Evolutionary conservation across 164 flowering plant species (phyloP).

Genomic region (Akebia trifoliata): DNA sequence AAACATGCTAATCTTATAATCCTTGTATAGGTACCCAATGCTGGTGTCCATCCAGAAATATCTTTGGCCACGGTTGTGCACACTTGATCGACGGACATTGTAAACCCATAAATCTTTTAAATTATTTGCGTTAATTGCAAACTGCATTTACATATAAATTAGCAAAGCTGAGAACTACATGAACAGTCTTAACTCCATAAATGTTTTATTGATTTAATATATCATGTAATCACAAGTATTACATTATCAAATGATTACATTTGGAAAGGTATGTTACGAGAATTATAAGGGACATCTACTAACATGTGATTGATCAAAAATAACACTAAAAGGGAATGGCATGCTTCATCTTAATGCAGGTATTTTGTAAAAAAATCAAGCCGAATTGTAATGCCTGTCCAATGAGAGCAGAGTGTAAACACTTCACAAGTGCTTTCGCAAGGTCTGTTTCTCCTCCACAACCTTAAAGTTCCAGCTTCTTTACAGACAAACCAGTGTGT

Average conservation of each 20-base stretch:
- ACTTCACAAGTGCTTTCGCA: conserved; percentile 75
- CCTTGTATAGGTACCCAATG: conserved; percentile 52
- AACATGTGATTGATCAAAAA: too few species aligned
- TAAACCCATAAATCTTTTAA: conserved; percentile 25
- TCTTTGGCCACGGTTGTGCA: conserved; percentile 83
- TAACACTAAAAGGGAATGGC: too few species aligned
- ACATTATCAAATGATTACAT: conserved; percentile 91
- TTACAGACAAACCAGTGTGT: too few species aligned
- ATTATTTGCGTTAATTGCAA: not conserved
- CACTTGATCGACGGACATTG: conserved; percentile 62
- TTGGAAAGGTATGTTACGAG: conserved; percentile 80
- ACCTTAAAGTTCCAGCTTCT: not conserved
- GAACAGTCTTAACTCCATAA: not conserved
- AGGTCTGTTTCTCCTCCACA: conserved; percentile 40
- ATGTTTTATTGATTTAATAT: conserved; percentile 44
- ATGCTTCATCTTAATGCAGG: conserved; percentile 40
- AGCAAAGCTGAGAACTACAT: conserved; percentile 8
- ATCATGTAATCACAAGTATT: too few species aligned
- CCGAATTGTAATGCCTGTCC: conserved; percentile 94
- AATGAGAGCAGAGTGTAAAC: conserved; percentile 78
- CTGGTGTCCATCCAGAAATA: conserved; percentile 72
- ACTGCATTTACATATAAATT: not conserved
- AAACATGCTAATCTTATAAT: conserved; percentile 13
- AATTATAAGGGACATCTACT: too few species aligned
- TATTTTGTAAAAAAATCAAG: conserved; percentile 74